Evolutionary conservation across 495 filamentous ascomycete species (phyloP).

Genomic region (Filosporella fistucella): DNA sequence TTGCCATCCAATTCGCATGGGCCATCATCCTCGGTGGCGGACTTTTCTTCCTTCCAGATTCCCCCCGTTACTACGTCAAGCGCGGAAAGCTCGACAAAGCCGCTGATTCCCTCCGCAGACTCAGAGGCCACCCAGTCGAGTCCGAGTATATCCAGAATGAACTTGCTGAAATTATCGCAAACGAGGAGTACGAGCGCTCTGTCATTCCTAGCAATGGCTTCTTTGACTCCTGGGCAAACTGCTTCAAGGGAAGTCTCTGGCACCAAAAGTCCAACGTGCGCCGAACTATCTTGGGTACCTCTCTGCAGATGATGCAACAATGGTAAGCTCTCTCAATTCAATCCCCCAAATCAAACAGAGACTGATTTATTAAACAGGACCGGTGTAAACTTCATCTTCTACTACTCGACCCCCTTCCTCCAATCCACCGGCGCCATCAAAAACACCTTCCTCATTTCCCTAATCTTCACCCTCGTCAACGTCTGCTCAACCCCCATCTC

Average conservation of each 20-base stretch:
- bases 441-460: conserved; percentile 71
- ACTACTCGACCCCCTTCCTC: conserved; percentile 82
- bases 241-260: conserved; percentile 56
- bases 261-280: conserved; percentile 52
- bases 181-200: conserved; percentile 64
- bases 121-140: conserved; percentile 60
- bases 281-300: conserved; percentile 31
- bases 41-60: conserved; percentile 73
- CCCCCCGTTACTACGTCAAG: conserved; percentile 76
- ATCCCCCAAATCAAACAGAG: background rate
- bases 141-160: conserved; percentile 61
- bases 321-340: conserved; percentile 14
- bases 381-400: conserved; percentile 93
- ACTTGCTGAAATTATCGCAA: conserved; percentile 70
- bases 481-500: conserved; percentile 75
- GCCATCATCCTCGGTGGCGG: conserved; percentile 67
- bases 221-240: conserved; percentile 64
- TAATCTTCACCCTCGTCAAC: conserved; percentile 83
- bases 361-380: conserved; percentile 31
- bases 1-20: conserved; percentile 78
- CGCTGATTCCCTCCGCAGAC: conserved; percentile 52
- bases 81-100: conserved; percentile 60
- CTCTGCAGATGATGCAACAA: conserved; percentile 62
- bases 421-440: conserved; percentile 61
- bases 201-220: conserved; percentile 55